Evolutionary conservation across 257 asterid species (phyloP), one percentile per base, ranked within the genome.

Genomic region (Lavandula angustifolia): DNA sequence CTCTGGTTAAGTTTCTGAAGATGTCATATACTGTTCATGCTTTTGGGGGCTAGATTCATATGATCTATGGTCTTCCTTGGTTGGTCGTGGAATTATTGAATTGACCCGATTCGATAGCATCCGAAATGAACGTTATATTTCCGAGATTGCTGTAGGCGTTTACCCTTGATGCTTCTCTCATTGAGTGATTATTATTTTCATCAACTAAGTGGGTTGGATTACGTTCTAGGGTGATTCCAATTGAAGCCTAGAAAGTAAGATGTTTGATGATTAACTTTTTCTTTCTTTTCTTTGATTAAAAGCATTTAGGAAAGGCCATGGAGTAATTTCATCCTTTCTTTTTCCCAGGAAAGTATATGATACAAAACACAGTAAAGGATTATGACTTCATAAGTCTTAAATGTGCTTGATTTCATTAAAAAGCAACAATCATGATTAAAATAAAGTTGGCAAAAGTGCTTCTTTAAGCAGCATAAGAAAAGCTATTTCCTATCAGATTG

Each of bases 361-460:
- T 7, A 42, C 41, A 6, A 18, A 7, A 8, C 5, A 17, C 33
- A 4, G 4, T 42, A 11, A n/a, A 49, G 32, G 42, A 40, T 49
- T 32, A 47, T 40, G 12, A 64, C 67, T 67, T 68, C 60, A 48
- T 41, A 31, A 51, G 51, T 29, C 40, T 46, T 9, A 6, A 22
- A 29, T 42, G 6, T 53, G 56, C 41, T 33, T 56, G 60, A 42
- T 17, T 64, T 68, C 69, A 50, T 41, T n/a, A 42, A 31, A 48
- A 77, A 51, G 75, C 34, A 57, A 43, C 63, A 55, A 68, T 57
- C 59, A 63, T 34, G 63, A 51, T 13, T 10, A 7, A 18, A 47
- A 60, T 55, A 55, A 53, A 75, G 70, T 65, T 13, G 33, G 69
- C 47, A 48, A 72, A 74, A 72, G 66, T 68, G 78, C 50, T 51